These are phyloP conservation scores for Eremothecium coryli DNA, from an alignment of 1,139 yeast species.

Conservation along the genomic window DNA sequence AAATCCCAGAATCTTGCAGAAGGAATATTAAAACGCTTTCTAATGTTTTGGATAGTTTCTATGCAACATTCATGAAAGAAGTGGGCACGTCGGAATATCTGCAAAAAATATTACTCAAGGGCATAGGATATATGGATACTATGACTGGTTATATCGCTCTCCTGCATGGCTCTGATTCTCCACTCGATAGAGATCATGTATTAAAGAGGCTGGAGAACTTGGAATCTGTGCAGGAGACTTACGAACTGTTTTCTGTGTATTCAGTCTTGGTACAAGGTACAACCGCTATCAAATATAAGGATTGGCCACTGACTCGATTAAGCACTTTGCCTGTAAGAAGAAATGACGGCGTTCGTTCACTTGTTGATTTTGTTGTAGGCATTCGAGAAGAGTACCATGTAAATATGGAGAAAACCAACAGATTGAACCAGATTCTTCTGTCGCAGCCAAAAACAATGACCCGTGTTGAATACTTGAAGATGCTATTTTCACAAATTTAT, in stretches of 20 bases:
- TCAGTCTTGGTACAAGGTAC: constrained; percentile 42
- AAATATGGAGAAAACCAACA: constrained; percentile 53
- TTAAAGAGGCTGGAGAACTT: constrained; percentile 19
- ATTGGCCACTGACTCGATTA: constrained; percentile 38
- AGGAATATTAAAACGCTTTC: constrained; percentile 11
- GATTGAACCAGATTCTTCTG: constrained; percentile 53
- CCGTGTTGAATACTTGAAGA: constrained; percentile 43
- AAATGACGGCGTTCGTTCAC: constrained; percentile 57
- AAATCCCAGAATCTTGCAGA: constrained; percentile 11
- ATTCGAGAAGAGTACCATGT: constrained; percentile 62
- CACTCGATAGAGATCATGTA: neutral
- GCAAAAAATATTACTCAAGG: constrained; percentile 46
- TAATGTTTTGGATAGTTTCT: constrained; percentile 11
- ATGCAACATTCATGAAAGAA: constrained; percentile 8
- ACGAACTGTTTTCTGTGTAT: constrained; percentile 48
- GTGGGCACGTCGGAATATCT: constrained; percentile 29
- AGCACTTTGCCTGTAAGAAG: constrained; percentile 49
- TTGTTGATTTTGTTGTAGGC: constrained; percentile 72
- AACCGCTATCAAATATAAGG: constrained; percentile 36
- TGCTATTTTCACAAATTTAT: constrained; percentile 52
- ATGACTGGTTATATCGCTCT: constrained; percentile 49
- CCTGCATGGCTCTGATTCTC: constrained; percentile 14
- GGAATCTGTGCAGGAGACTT: constrained; percentile 47
- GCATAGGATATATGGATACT: constrained; percentile 68
- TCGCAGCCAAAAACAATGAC: constrained; percentile 48